These are phyloP conservation scores for Coemansia sp. DNA, from an alignment of 192 early-diverging fungal genomes.

Conservation along the genomic window DNA sequence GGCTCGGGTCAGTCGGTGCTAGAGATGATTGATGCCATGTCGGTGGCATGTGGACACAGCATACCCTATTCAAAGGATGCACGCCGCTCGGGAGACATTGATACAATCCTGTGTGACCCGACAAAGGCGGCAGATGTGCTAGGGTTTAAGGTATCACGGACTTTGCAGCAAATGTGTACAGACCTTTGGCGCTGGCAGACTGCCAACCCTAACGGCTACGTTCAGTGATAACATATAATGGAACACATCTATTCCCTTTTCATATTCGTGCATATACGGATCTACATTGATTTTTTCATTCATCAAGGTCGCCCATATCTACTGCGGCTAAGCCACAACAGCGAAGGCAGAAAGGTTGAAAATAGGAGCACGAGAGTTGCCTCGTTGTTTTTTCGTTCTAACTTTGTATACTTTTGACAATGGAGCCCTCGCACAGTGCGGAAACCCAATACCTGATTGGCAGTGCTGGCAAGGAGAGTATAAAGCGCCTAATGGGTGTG, in stretches of 20 bases:
- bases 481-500: constrained; percentile 46
- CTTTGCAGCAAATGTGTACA: constrained; percentile 67
- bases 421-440: not conserved
- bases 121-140: constrained; percentile 62
- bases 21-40: constrained; percentile 87
- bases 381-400: not conserved
- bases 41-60: constrained; percentile 74
- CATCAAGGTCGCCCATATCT: not conserved
- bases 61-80: constrained; percentile 71
- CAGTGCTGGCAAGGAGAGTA: constrained; percentile 29
- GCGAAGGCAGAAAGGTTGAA: not conserved
- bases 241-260: no score
- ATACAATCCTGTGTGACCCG: constrained; percentile 81
- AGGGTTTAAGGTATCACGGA: constrained; percentile 64
- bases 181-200: constrained; percentile 77
- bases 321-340: not conserved
- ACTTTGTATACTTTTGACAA: not conserved
- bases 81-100: constrained; percentile 85
- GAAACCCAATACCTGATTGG: constrained; percentile 19
- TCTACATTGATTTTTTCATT: no score
- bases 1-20: constrained; percentile 93
- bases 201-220: constrained; percentile 68
- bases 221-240: not conserved
- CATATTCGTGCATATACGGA: no score
- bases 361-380: not conserved